Evolutionary conservation across 139 green algal species (phyloP).

Genomic region (Chlorella ohadii): DNA sequence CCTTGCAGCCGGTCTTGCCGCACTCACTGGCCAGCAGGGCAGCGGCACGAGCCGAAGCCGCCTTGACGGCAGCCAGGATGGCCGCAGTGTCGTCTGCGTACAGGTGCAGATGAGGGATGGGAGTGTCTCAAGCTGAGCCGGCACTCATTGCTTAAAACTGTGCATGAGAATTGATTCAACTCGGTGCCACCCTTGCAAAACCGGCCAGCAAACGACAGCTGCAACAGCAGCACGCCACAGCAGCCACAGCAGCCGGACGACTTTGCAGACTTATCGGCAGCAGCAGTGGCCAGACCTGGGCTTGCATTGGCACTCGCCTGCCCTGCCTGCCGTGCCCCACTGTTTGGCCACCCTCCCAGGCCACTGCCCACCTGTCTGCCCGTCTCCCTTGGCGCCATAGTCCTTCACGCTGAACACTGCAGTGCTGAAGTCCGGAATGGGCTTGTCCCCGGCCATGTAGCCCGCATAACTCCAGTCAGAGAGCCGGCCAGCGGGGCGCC

Average conservation of each 20-base stretch:
- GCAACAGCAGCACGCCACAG: not conserved
- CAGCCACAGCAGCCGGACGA: no score
- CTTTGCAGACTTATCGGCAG: no score
- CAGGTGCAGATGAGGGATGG: not conserved
- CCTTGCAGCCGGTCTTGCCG: not conserved
- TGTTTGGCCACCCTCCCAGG: no score
- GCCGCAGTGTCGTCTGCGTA: not conserved
- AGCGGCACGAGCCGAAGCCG: not conserved
- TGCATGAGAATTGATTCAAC: no score
- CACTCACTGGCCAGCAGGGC: not conserved
- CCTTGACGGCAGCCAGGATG: not conserved
- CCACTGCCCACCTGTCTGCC: not conserved
- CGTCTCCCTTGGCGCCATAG: not conserved
- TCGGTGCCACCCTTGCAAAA: no score
- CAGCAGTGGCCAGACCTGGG: no score
- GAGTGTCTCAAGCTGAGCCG: no score
- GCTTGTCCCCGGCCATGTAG: constrained; percentile 16
- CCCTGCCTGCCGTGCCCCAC: no score
- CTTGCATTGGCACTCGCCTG: no score
- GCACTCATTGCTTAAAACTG: no score
- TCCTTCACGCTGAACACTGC: not conserved
- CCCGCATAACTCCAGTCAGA: constrained; percentile 10
- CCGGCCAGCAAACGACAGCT: not conserved
- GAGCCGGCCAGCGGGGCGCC: not conserved
- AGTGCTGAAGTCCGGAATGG: not conserved